Evolutionary conservation across 345 rosid species (phyloP), one percentile per base, ranked within the genome.

Genomic region (Eucalyptus caleyi): DNA sequence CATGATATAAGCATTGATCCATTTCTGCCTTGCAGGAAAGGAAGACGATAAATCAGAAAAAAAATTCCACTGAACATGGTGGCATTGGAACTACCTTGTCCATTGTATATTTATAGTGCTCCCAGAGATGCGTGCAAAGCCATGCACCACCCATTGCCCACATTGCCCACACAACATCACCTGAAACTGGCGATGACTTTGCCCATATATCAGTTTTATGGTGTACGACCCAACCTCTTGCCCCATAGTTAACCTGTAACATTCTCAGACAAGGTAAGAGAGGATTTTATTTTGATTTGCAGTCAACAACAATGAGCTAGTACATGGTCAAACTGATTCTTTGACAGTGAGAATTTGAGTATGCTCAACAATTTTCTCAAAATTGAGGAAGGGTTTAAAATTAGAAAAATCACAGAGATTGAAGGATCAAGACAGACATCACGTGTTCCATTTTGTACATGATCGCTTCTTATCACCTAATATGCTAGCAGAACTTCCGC

Each of bases 131-230:
- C 23, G 97, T 95, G 89, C 97, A 97, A 86, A 98, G 98, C 99
- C 99, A 98, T 45, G 99, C 96, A 87, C 99, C 99, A 86, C 99
- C 99, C 99, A 98, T 98, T 37, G 98, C 98, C 99, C 99, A 98
- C 56, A 98, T 88, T 32, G 97, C 97, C 98, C 98, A 98, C 65
- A 92, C 92, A 88, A 94, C 98, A 18, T 95, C 88, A 72, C 99
- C 98, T 80, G 88, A 86, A 93, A 94, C 96, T 19, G 96, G 96
- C 44, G 99, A 98, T 89, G 99, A 92, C 92, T 96, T 98, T 40
- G 98, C 98, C 99, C 99, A 98, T 88, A 98, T 90, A 90, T 98
- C 99, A 83, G 97, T 91, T 86, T 94, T 95, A 91, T 96, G 98
- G 94, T 98, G 99, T 87, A 91, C 95, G 85, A 97, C 97, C 99